Base-by-base conservation (phyloP, 2,329 filamentous ascomycete species). In the Sporothrix schenckii region DNA sequence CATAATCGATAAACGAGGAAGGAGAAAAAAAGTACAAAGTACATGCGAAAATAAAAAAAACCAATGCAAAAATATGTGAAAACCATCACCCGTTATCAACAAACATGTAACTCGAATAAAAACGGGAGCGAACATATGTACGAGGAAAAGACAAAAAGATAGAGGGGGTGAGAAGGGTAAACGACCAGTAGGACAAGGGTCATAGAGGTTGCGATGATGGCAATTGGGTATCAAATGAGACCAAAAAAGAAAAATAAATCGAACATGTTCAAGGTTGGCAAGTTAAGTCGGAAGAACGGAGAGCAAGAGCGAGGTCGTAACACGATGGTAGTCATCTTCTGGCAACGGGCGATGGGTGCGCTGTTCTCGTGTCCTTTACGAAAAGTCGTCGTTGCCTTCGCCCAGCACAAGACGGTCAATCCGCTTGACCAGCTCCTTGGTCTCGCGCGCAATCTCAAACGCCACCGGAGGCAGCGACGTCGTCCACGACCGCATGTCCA, bases 391-490 rank as follows among this genome's bases (percentile, higher is more conserved):
- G 47, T 44, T 72, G 24, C 27, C 72, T 66, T 74, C 73, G 61
- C 74, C 70, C 60, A 73, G 70, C 34, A 75, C 74, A 27, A 77
- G 71, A 69, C 75, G 75, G 69, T 75, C 79, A 47, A 76, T 73
- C 7, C 74, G 72, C 71, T 76, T 75, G 53, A 88, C 86, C 72
- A 92, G 81, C 77, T 92, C 92, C 82, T 94, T 95, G 67, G 91
- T 91, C 80, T 93, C 91, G 72, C 91, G 86, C 7, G 91, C 92
- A 77, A 94, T 91, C 80, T 93, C 91, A 79, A 96, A 96, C n/a
- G 92, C 92, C 74, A 95, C 89, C 2, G 92, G 92, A 13, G 92
- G 92, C 66, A 97, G 81, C 39, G 87, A 89, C 78, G 91, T 89
- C 69, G 86, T 90, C 83, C 90, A 90, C 76, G 84, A 83, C 73